Evolutionary conservation across 495 filamentous ascomycete genomes (phyloP), one percentile per base, ranked within the genome.

Genomic region (Aspergillus nanangensis): DNA sequence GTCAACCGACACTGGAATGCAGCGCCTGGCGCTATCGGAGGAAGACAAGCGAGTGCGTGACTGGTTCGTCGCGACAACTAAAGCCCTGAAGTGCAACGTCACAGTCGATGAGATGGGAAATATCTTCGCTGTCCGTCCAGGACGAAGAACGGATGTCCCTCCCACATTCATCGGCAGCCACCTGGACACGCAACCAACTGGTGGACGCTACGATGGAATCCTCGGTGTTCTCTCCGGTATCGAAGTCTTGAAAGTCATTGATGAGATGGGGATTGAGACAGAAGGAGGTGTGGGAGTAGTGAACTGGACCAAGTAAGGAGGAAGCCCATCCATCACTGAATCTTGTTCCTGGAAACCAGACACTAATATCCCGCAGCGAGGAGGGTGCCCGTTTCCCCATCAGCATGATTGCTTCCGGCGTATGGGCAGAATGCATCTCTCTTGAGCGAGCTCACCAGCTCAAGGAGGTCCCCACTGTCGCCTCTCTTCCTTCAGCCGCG

Each of bases 371-470:
- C 10, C 17, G 19, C 45, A 76, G 71, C 52, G 88, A 91, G 58
- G 87, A 90, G 60, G 88, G 87, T 1, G 87, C 86, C 0, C 75
- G 88, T 8, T 93, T 90, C 56, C 86, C 88, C 3, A 77, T 86
- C 15, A 86, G 81, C 46, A 90, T 90, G 86, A 57, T 84, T 5
- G 69, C 81, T 7, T 88, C 85, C 3, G 87, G 86, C 3, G 86
- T 93, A 19, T 91, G 87, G 87, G 77, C 85, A 1, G 84, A 78
- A 31, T 70, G 67, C 29, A 83, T 88, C 25, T 63, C 84, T 10
- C 57, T 88, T 18, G 72, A 80, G 15, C 68, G 65, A 35, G 88
- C 86, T 1, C 77, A 86, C 60, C 69, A 67, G 33, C 67, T 83
- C 31, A 75, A 66, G 34, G 78, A 82, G 65, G 68, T 73, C 0